Conservation (phyloP, 116 monocot species). For the Phalaenopsis hybrid region DNA sequence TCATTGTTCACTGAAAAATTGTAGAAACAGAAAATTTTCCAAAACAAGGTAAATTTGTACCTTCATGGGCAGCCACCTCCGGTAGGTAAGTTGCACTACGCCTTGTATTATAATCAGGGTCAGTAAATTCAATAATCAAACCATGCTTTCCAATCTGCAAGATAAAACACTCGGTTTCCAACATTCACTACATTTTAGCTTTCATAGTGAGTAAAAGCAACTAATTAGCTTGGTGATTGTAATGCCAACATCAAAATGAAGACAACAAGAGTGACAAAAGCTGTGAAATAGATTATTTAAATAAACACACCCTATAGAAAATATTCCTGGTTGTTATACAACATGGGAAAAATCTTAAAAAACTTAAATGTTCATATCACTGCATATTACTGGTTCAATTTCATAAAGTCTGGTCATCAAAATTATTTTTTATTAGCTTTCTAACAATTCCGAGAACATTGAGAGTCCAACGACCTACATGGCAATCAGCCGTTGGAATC, state of each 20-base stretch:
- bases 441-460: not conserved
- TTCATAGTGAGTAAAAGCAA: not conserved
- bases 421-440: not conserved
- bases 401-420: not conserved
- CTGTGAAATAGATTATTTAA: too few relatives aligned
- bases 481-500: not conserved
- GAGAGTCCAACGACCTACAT: not conserved
- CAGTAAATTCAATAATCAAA: constrained; percentile 89
- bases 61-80: constrained; percentile 92
- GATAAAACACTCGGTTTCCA: constrained; percentile 3
- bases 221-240: not conserved
- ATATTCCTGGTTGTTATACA: not conserved
- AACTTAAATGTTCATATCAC: not conserved
- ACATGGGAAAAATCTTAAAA: not conserved
- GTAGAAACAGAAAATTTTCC: not conserved
- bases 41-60: constrained; percentile 15
- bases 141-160: constrained; percentile 90
- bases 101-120: constrained; percentile 70
- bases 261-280: not conserved
- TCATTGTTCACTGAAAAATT: not conserved
- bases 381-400: not conserved
- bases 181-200: not conserved
- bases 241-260: not conserved
- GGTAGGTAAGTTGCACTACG: constrained; percentile 86
- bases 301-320: not conserved